Conservation (phyloP, 1,284 basidiomycete genomes). For the Pterulicium gracile region DNA sequence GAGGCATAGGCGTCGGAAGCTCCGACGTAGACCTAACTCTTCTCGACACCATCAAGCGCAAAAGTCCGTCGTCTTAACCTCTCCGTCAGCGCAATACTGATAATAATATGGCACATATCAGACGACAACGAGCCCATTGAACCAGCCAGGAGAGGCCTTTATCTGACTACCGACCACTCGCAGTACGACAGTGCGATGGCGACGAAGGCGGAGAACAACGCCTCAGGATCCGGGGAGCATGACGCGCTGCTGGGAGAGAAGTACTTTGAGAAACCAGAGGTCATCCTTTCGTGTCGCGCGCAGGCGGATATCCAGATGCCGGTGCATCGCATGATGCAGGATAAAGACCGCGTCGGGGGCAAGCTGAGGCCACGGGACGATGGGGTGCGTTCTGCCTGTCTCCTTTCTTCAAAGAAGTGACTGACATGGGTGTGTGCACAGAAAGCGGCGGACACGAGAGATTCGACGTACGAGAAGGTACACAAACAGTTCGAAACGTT, state of each 20-base stretch:
- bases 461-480: slow-evolving; percentile 74
- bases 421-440: slow-evolving; percentile 7
- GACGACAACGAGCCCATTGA: slow-evolving; percentile 65
- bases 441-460: slow-evolving; percentile 66
- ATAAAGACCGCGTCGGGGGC: slow-evolving; percentile 49
- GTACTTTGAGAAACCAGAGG: slow-evolving; percentile 71
- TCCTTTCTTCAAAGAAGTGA: slow-evolving; percentile 8
- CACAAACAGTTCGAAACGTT: slow-evolving; percentile 82
- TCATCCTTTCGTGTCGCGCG: slow-evolving; percentile 55
- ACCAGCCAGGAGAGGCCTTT: slow-evolving; percentile 49
- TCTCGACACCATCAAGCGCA: slow-evolving; percentile 68
- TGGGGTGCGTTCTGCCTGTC: slow-evolving; percentile 40
- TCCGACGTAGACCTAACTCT: slow-evolving; percentile 80
- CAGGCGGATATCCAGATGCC: slow-evolving; percentile 66
- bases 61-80: slow-evolving; percentile 43
- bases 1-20: slow-evolving; percentile 64
- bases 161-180: slow-evolving; percentile 58
- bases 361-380: slow-evolving; percentile 57
- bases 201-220: slow-evolving; percentile 25
- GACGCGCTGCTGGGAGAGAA: slow-evolving; percentile 49
- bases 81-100: slow-evolving; percentile 8
- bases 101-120: slow-evolving; percentile 20
- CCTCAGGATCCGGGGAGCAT: slow-evolving; percentile 24
- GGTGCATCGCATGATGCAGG: slow-evolving; percentile 41
- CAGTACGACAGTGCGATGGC: too few relatives aligned